Conservation (phyloP, 2,329 filamentous ascomycete species). For the Chrysoporthe puriensis region DNA sequence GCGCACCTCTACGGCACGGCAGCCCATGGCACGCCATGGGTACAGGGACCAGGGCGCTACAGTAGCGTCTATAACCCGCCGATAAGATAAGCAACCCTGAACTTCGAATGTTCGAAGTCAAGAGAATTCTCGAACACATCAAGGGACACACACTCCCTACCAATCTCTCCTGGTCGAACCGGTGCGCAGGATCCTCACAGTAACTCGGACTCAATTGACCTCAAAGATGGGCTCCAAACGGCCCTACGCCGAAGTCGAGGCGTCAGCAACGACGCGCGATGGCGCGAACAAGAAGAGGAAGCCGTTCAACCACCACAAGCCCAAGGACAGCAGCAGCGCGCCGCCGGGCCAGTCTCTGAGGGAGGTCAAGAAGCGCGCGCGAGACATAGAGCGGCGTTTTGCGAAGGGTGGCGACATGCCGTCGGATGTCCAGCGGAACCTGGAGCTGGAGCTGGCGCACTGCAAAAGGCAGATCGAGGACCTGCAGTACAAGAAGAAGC, state of each 20-base stretch:
- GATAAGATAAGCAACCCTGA: constrained; percentile 19
- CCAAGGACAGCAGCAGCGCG: constrained; percentile 56
- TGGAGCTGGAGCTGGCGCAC: constrained; percentile 72
- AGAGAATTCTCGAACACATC: neutral
- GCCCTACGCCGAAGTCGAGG: constrained; percentile 33
- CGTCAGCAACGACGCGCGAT: constrained; percentile 26
- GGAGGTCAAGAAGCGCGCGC: constrained; percentile 68
- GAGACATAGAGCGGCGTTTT: constrained; percentile 70
- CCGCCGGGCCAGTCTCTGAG: constrained; percentile 33
- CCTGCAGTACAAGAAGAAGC: constrained; percentile 62
- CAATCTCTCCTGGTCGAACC: neutral
- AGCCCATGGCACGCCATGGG: too few species aligned
- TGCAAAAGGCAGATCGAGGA: constrained; percentile 67
- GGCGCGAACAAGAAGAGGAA: constrained; percentile 33
- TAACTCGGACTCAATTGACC: too few species aligned
- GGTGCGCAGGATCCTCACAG: neutral
- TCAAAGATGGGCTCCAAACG: constrained; percentile 39
- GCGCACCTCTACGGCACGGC: neutral
- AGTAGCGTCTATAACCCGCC: neutral
- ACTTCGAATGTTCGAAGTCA: neutral
- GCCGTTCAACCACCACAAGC: constrained; percentile 44
- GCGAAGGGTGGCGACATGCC: constrained; percentile 65
- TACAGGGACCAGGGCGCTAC: too few species aligned
- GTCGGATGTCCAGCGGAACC: constrained; percentile 67
- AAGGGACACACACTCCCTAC: neutral